Evolutionary conservation across 345 rosid genomes (phyloP).

Genomic region (Euclidium syriacum): DNA sequence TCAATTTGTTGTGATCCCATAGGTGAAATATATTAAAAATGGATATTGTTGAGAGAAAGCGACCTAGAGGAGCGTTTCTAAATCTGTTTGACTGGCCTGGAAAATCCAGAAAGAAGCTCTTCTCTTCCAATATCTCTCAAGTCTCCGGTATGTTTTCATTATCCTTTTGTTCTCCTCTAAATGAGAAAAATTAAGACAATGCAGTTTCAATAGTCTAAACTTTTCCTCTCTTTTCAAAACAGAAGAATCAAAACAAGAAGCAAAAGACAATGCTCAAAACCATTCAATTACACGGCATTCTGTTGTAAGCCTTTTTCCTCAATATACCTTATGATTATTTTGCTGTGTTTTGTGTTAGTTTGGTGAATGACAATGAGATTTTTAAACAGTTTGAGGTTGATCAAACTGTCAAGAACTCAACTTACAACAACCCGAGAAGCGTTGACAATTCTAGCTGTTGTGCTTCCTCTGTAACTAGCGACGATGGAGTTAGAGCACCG

Average conservation of each 20-base stretch:
- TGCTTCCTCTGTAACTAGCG: conserved; percentile 89
- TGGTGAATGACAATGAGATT: not conserved
- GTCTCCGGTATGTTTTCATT: conserved; percentile 38
- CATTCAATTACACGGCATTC: conserved; percentile 3
- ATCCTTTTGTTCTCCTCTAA: not conserved
- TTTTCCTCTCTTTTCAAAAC: conserved; percentile 2
- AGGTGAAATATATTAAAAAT: conserved; percentile 41
- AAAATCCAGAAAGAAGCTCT: conserved; percentile 88
- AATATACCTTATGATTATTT: not conserved
- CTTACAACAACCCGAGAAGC: conserved; percentile 49
- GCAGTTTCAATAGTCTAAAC: not conserved
- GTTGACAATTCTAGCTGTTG: conserved; percentile 85
- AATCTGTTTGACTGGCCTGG: conserved; percentile 90
- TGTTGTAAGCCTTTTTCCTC: conserved; percentile 20
- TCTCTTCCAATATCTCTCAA: conserved; percentile 44
- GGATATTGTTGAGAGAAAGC: conserved; percentile 60
- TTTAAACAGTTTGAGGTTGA: conserved; percentile 66
- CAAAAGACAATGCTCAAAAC: conserved; percentile 27
- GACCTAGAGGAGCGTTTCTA: conserved; percentile 67
- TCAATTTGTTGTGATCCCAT: conserved; percentile 9
- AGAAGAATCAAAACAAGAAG: conserved; percentile 29
- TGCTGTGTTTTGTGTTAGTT: conserved; percentile 25
- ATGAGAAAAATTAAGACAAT: not conserved
- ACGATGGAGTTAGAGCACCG: conserved; percentile 77
- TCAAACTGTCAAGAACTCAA: conserved; percentile 44